A percentile compares a stretch with the other conserved stretches of the same genome.
These are phyloP conservation scores for Coelastrella sp. DNA, from an alignment of 139 green algal species.

Conservation along the genomic window DNA sequence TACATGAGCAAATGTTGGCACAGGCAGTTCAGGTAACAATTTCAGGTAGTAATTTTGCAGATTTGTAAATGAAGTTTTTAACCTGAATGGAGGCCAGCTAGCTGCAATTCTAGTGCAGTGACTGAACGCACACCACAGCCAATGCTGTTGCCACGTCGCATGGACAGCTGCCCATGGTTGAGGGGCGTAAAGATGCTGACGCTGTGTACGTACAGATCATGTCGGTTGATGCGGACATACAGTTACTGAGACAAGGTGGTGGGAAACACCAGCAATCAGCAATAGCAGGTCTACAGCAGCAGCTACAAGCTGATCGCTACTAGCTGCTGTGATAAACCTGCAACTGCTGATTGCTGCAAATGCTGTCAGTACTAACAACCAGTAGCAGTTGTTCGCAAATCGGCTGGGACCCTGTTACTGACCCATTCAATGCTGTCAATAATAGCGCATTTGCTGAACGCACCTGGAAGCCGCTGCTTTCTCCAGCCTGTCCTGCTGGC, in stretches of 20 bases:
- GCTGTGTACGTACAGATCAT: no score
- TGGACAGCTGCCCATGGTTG: no score
- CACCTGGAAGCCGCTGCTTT: constrained; percentile 79
- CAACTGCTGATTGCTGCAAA: neutral
- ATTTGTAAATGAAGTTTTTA: neutral
- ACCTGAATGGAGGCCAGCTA: neutral
- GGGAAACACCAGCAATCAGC: no score
- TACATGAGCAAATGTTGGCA: neutral
- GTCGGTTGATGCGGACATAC: no score
- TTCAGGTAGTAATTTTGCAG: neutral
- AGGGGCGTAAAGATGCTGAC: no score
- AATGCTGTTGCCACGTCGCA: no score
- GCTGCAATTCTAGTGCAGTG: neutral
- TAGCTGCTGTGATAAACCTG: no score
- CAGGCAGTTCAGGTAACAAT: neutral
- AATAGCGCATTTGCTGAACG: neutral
- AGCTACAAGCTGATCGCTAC: no score
- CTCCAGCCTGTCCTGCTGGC: constrained; percentile 19
- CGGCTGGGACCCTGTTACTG: neutral
- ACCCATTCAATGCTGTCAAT: neutral
- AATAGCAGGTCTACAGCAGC: neutral
- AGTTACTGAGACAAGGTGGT: no score
- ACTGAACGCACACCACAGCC: neutral
- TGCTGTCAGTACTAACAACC: no score
- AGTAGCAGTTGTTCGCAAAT: neutral